Evolutionary conservation across 129 eudicot species (phyloP), one percentile per base, ranked within the genome.

Genomic region (Chrysanthemum makinoi): DNA sequence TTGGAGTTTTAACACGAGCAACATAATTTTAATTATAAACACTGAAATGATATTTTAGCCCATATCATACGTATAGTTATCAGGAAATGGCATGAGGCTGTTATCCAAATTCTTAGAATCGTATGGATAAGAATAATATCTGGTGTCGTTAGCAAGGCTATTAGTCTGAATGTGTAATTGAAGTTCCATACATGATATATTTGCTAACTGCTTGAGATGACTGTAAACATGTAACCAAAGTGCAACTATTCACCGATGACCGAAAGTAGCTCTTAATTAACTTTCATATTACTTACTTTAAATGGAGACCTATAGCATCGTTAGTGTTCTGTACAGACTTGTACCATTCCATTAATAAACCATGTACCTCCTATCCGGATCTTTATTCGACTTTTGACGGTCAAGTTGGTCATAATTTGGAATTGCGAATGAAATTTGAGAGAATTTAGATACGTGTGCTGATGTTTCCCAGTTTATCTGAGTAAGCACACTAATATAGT

Each of bases 31-130:
- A 28, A 2, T 14, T 4, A 22, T 20, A 17, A 24, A 61, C 52
- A 51, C 61, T 51, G 70, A 50, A 39, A 50, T 35, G 69, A 68
- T 51, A 68, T 68, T 28, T 15, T 46, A 48, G 48, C 43, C 61
- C 61, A 17, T 49, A 62, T 73, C 35, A 17, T 62, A 30, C 30
- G 18, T 49, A n/a, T 18, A n/a, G 43, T 73, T 62, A n/a, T 48
- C 14, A 26, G 26, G 72, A 57, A 14, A 51, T 50, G 50, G 50
- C 44, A 68, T 15, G 48, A 26, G 43, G 19, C 18, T 20, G 44
- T 22, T 30, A 17, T 69, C 15, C 11, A 71, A 43, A 30, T 3
- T 55, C 43, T 55, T 35, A 70, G 13, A 56, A 55, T 70, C 39
- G 48, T 51, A 14, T 51, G 7, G 56, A 51, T 51, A n/a, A n/a